Conservation (phyloP, 345 rosid genomes). For the Mercurialis annua region DNA sequence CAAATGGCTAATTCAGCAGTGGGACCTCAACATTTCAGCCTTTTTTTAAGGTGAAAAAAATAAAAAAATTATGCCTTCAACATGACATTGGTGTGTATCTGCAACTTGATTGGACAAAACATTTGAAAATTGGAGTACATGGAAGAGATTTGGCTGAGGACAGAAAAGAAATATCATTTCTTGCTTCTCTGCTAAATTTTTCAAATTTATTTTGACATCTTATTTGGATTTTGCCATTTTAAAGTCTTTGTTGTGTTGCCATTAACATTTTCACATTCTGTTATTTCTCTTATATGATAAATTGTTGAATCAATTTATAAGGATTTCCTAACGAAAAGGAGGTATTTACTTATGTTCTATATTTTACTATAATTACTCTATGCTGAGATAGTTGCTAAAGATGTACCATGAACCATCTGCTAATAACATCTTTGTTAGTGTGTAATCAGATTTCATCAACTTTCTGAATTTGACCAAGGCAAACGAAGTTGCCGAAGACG, state of each 20-base stretch:
- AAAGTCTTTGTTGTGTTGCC: not conserved
- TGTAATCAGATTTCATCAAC: slow-evolving; percentile 75
- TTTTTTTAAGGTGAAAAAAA: not conserved
- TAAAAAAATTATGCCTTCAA: not conserved
- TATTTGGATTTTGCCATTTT: not conserved
- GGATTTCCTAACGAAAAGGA: not conserved
- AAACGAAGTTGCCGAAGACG: slow-evolving; percentile 95
- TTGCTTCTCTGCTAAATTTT: not conserved
- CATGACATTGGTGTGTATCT: not conserved
- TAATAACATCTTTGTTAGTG: not conserved
- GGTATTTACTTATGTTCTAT: not conserved
- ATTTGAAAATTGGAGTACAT: not conserved
- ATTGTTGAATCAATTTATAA: not conserved
- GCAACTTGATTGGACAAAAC: not conserved
- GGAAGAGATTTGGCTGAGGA: not conserved
- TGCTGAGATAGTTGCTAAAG: too few relatives aligned
- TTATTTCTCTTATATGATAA: not conserved
- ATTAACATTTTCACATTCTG: not conserved
- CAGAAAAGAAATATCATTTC: too few relatives aligned
- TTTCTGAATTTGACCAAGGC: slow-evolving; percentile 89
- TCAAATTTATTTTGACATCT: not conserved
- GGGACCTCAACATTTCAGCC: too few relatives aligned
- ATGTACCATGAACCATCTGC: not conserved
- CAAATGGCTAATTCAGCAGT: not conserved
- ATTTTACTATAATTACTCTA: not conserved